phyloP scores from a whole-genome alignment of 352 stramenopile genomes.

The Phytophthora cactorum region DNA sequence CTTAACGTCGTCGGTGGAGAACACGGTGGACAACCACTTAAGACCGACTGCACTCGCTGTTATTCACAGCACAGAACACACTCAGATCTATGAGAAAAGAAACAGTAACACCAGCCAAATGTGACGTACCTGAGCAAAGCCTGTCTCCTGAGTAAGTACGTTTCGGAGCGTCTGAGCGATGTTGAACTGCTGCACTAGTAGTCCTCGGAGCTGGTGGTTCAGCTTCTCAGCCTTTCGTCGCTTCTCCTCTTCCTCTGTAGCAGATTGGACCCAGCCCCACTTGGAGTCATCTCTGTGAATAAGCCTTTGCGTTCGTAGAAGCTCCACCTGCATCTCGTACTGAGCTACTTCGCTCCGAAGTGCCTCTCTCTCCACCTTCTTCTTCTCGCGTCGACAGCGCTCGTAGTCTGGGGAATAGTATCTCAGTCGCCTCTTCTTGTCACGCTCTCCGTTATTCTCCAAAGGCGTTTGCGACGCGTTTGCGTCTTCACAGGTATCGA shows the following conservation, averaged over 20 bases:
- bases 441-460: background rate
- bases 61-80: background rate
- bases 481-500: background rate
- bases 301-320: background rate
- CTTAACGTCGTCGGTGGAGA: background rate
- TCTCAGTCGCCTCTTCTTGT: background rate
- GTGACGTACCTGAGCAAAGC: background rate
- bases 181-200: slow-evolving; percentile 8
- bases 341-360: background rate
- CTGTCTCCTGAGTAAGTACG: background rate
- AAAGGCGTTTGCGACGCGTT: background rate
- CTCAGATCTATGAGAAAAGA: background rate
- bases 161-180: background rate
- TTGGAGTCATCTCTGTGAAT: slow-evolving; percentile 4
- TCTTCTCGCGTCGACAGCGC: background rate
- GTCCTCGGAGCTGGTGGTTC: slow-evolving; percentile 16
- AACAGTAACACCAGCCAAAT: background rate
- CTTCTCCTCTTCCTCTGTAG: slow-evolving; percentile 20
- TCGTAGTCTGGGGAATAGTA: background rate
- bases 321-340: background rate
- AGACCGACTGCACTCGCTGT: background rate
- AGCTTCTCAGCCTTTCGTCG: slow-evolving; percentile 18
- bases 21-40: background rate
- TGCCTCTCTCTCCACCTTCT: background rate
- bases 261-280: slow-evolving; percentile 17